Percentiles rank a stretch among this genome's conserved stretches.
Conservation (phyloP, 352 stramenopile species). For the Phytophthora brassicae region DNA sequence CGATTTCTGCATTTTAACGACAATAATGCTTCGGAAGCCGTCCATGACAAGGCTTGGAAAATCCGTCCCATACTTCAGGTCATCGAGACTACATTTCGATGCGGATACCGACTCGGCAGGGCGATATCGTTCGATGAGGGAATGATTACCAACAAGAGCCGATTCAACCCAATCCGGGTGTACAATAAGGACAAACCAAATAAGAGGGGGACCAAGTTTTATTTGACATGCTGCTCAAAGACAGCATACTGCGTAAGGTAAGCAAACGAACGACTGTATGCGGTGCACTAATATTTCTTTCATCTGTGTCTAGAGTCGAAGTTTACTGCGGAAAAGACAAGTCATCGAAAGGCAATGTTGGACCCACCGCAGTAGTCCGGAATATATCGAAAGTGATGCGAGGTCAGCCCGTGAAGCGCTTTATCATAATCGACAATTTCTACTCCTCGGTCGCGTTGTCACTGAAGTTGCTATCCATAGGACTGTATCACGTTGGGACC, state of each 20-base stretch:
- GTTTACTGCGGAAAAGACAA: conserved; percentile 14
- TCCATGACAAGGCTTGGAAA: conserved; percentile 17
- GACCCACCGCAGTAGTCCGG: neutral
- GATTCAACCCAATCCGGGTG: conserved; percentile 13
- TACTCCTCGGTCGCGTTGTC: conserved; percentile 13
- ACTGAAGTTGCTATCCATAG: conserved; percentile 12
- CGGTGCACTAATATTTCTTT: no score
- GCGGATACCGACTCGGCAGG: conserved; percentile 6
- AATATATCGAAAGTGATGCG: conserved; percentile 14
- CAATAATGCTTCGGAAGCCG: neutral
- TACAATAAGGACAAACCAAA: no score
- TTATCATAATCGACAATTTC: conserved; percentile 17
- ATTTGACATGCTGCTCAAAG: conserved; percentile 9
- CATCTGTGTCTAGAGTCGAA: conserved; percentile 3
- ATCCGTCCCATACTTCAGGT: conserved; percentile 13
- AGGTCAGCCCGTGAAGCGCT: conserved; percentile 4
- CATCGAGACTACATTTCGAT: conserved; percentile 19
- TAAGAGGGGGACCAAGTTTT: no score
- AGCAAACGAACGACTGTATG: no score
- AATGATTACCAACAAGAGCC: conserved; percentile 7
- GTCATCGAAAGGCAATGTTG: neutral
- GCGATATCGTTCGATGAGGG: conserved; percentile 16
- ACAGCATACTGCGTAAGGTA: conserved; percentile 17
- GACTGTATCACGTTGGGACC: conserved; percentile 14
- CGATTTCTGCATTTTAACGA: conserved; percentile 21